Percentiles rank a stretch among this genome's conserved stretches.
These are phyloP conservation scores for Diatrype stigma DNA, from an alignment of 2,329 filamentous ascomycete species.

Conservation along the genomic window DNA sequence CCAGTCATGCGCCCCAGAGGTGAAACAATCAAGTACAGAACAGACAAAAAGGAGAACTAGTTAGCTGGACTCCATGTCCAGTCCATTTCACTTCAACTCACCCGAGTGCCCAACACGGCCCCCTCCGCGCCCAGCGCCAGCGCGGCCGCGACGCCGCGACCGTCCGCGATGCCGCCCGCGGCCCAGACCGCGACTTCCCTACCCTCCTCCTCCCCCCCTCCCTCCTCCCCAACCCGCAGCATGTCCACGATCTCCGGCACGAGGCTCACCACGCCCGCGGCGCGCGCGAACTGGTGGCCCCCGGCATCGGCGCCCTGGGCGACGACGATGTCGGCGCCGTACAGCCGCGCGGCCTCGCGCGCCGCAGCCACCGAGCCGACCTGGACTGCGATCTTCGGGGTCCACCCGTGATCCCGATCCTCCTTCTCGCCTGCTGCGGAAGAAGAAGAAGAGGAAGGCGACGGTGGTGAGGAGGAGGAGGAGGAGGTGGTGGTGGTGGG, in stretches of 20 bases:
- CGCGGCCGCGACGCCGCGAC: conserved; percentile 42
- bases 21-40: too few species aligned
- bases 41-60: too few species aligned
- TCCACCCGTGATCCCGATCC: conserved; percentile 11
- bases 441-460: too few species aligned
- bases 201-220: too few species aligned
- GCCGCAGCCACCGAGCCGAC: conserved; percentile 46
- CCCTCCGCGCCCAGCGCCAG: conserved; percentile 37
- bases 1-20: too few species aligned
- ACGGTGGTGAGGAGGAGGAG: too few species aligned
- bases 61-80: too few species aligned
- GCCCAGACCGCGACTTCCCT: conserved; percentile 29
- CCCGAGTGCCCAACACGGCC: conserved; percentile 23
- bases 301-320: conserved; percentile 51
- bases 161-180: conserved; percentile 43
- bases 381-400: conserved; percentile 46
- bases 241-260: too few species aligned
- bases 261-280: conserved; percentile 37
- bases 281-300: conserved; percentile 44
- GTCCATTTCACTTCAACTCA: conserved; percentile 10
- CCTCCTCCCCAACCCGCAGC: too few species aligned
- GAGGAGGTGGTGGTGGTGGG: too few species aligned
- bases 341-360: conserved; percentile 29
- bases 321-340: conserved; percentile 45
- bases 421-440: conserved; percentile 3